Conservation (phyloP, 179 eudicot species). For the Patellifolia procumbens region DNA sequence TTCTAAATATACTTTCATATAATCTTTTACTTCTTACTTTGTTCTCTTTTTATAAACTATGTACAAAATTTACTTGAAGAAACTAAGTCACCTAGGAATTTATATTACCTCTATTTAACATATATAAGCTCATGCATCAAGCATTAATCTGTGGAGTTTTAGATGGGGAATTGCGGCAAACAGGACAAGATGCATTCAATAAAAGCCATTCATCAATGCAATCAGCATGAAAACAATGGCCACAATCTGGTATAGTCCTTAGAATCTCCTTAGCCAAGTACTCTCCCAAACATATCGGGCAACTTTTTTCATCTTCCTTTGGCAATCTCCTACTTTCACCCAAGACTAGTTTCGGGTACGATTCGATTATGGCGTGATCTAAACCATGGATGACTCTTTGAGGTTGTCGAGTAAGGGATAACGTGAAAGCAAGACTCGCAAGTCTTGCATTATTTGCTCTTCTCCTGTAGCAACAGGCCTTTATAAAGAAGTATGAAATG, state of each 20-base stretch:
- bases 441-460: not conserved
- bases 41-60: not conserved
- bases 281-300: constrained; percentile 40
- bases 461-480: constrained; percentile 5
- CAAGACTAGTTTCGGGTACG: constrained; percentile 29
- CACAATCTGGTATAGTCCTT: constrained; percentile 29
- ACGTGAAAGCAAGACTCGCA: not conserved
- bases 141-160: not conserved
- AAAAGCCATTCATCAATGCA: constrained; percentile 42
- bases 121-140: not conserved
- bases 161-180: constrained; percentile 34
- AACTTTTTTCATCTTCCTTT: constrained; percentile 32
- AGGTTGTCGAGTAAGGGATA: constrained; percentile 4
- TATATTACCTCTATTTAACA: no score
- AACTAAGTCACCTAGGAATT: no score
- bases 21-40: no score
- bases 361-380: constrained; percentile 29
- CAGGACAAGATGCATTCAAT: constrained; percentile 36
- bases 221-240: constrained; percentile 36
- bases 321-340: constrained; percentile 35
- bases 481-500: constrained; percentile 14
- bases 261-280: constrained; percentile 33
- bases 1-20: no score
- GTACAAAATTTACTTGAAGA: not conserved
- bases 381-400: constrained; percentile 11